A percentile compares a stretch with the other conserved stretches of the same genome.
Evolutionary conservation across 148 eudicot genomes (phyloP).

Genomic region (Silene latifolia): DNA sequence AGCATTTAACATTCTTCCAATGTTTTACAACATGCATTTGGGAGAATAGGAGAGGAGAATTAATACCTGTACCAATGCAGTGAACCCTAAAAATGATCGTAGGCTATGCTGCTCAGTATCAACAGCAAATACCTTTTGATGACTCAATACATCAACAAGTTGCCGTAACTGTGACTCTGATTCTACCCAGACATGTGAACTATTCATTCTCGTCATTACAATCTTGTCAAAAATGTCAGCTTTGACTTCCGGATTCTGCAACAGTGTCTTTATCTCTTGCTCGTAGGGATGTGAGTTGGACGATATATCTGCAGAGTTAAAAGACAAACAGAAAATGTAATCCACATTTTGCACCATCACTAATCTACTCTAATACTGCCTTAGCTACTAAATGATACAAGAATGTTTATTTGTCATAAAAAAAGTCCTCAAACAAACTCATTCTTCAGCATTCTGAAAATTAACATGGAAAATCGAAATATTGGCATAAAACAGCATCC

Average conservation of each 20-base stretch:
- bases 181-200: constrained; percentile 66
- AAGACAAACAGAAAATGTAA: neutral
- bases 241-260: constrained; percentile 42
- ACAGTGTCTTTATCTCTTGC: constrained; percentile 45
- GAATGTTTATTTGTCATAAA: no score
- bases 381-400: neutral
- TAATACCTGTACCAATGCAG: constrained; percentile 80
- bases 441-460: neutral
- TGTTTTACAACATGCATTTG: constrained; percentile 1
- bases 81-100: constrained; percentile 83
- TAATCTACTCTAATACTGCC: no score
- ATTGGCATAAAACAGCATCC: neutral
- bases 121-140: constrained; percentile 69
- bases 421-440: neutral
- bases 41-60: neutral
- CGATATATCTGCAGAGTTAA: constrained; percentile 33
- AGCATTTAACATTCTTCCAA: neutral
- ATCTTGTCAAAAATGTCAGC: constrained; percentile 34
- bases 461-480: neutral
- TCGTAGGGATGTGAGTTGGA: constrained; percentile 63
- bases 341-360: no score
- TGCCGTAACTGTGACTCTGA: constrained; percentile 56
- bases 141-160: constrained; percentile 58
- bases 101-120: constrained; percentile 97
- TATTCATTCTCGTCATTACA: constrained; percentile 35